phyloP scores from a whole-genome alignment of 306 rosid species.

The Quercus cerris region DNA sequence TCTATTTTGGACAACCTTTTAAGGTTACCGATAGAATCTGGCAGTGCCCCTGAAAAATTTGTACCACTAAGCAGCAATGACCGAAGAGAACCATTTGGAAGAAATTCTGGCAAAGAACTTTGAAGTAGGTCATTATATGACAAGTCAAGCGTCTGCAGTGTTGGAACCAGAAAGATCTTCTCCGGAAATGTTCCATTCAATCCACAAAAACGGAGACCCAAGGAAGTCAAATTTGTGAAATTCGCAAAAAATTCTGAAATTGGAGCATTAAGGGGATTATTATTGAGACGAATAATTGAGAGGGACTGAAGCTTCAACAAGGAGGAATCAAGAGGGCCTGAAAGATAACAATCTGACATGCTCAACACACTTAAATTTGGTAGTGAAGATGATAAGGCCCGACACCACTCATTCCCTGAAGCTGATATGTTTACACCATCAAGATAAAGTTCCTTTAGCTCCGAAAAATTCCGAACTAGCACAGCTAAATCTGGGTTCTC shows the following conservation, averaged over 20 bases:
- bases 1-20: slow-evolving; percentile 11
- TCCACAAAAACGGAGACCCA: neutral
- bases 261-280: neutral
- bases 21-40: slow-evolving; percentile 18
- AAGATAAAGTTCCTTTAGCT: slow-evolving; percentile 1
- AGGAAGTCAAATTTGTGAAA: neutral
- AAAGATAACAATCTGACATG: neutral
- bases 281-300: neutral
- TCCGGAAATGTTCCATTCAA: neutral
- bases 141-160: neutral
- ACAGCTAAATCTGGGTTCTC: slow-evolving; percentile 23
- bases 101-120: neutral
- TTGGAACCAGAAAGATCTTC: slow-evolving; percentile 7
- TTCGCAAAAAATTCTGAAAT: neutral
- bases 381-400: neutral
- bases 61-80: neutral
- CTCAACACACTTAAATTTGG: neutral
- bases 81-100: neutral
- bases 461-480: neutral
- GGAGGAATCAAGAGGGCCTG: neutral
- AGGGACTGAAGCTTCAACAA: neutral
- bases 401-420: neutral
- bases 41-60: slow-evolving; percentile 17
- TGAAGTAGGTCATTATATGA: neutral
- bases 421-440: neutral